Evolutionary conservation across 169 alveolate genomes (phyloP).

Genomic region (Plasmodium billcollinsi): DNA sequence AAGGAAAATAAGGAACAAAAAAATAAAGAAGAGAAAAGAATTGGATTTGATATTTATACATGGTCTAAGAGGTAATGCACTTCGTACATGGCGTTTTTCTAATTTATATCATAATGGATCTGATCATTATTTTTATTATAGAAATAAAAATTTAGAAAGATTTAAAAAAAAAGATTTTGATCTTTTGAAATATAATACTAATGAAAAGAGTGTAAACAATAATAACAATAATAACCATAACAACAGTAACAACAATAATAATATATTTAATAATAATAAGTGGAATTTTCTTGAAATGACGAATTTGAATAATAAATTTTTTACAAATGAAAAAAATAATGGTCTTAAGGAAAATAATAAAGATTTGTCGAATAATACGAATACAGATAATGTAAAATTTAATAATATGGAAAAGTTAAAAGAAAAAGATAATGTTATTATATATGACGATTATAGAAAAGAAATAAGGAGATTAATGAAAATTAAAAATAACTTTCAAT

Average conservation of each 20-base stretch:
- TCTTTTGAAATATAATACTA: background rate
- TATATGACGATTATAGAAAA: constrained; percentile 44
- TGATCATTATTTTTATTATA: constrained; percentile 27
- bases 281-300: constrained; percentile 21
- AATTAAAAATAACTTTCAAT: constrained; percentile 46
- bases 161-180: too few species aligned
- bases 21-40: constrained; percentile 20
- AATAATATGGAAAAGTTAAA: constrained; percentile 12
- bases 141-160: constrained; percentile 5
- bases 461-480: constrained; percentile 37
- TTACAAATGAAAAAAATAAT: background rate
- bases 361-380: background rate
- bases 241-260: constrained; percentile 2
- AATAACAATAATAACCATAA: background rate
- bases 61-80: constrained; percentile 64
- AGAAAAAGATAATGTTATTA: constrained; percentile 44
- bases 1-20: background rate
- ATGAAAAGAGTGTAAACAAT: background rate
- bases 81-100: constrained; percentile 72
- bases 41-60: constrained; percentile 53
- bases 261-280: background rate
- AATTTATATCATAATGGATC: constrained; percentile 16
- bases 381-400: background rate
- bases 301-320: background rate
- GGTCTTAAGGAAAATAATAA: background rate